Conservation (phyloP, 148 eudicot species). For the Talinum fruticosum region DNA sequence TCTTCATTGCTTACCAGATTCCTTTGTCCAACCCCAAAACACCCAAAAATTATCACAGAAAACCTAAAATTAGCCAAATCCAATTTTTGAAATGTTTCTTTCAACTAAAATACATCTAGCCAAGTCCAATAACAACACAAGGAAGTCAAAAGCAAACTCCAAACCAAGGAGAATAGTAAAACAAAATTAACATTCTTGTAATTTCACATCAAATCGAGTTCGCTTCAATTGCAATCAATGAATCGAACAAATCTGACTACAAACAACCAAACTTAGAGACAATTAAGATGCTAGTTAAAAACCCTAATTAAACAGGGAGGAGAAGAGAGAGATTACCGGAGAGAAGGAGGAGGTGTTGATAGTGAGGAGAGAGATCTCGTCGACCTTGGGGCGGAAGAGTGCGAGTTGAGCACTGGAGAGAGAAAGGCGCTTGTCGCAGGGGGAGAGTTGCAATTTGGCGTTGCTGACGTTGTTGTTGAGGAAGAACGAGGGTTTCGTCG, state of each 20-base stretch:
- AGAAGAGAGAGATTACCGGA: constrained; percentile 38
- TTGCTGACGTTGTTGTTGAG: constrained; percentile 26
- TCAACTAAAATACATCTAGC: neutral
- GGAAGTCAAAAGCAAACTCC: neutral
- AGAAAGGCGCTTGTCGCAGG: constrained; percentile 57
- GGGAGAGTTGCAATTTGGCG: constrained; percentile 50
- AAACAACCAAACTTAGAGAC: neutral
- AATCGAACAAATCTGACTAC: constrained; percentile 4
- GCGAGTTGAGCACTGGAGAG: constrained; percentile 54
- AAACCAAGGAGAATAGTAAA: neutral
- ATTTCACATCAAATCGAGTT: neutral
- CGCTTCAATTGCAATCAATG: neutral
- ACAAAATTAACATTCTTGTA: neutral
- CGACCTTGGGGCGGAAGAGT: constrained; percentile 71
- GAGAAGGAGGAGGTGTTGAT: constrained; percentile 45
- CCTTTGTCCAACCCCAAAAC: neutral
- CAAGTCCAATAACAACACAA: neutral
- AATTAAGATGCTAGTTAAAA: neutral
- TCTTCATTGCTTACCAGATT: neutral
- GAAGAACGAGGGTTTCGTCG: constrained; percentile 38
- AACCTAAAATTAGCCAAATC: neutral
- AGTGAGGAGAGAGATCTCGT: constrained; percentile 76
- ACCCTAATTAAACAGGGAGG: constrained; percentile 2
- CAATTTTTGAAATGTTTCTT: neutral
- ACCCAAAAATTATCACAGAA: neutral